A percentile compares a stretch with the other conserved stretches of the same genome.
phyloP scores from a whole-genome alignment of 495 filamentous ascomycete genomes.

The Haplographium delicatum region DNA sequence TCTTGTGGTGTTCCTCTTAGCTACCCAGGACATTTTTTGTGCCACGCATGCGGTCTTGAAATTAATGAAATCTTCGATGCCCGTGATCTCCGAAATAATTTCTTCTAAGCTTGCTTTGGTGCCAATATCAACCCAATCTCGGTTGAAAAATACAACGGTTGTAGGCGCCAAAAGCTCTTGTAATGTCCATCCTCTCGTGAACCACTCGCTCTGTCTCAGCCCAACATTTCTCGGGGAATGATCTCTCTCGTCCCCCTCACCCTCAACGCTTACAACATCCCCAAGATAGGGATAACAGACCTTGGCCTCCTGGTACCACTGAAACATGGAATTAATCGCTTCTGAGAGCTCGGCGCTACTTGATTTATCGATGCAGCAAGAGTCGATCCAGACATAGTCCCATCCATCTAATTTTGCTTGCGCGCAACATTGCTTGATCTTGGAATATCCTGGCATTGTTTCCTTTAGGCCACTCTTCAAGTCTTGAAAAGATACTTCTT shows the following conservation, averaged over 20 bases:
- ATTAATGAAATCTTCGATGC: not conserved
- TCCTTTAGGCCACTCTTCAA: too few species aligned
- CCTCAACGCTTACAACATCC: too few species aligned
- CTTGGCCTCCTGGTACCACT: too few species aligned
- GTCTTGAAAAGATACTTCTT: too few species aligned
- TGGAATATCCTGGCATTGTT: too few species aligned
- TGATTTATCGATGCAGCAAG: too few species aligned
- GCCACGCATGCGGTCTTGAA: constrained; percentile 8
- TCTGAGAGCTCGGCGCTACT: too few species aligned
- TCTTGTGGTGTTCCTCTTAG: constrained; percentile 22
- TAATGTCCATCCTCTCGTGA: constrained; percentile 28
- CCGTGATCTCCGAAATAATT: not conserved
- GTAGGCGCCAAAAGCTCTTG: constrained; percentile 30
- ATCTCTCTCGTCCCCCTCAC: not conserved
- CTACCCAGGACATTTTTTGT: constrained; percentile 27
- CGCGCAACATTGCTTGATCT: too few species aligned
- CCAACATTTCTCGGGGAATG: not conserved
- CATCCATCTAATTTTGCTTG: too few species aligned
- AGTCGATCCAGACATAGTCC: too few species aligned
- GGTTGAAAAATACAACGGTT: constrained; percentile 2
- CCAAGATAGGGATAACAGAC: too few species aligned
- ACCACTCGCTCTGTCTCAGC: not conserved
- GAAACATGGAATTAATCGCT: too few species aligned
- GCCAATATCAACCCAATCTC: not conserved
- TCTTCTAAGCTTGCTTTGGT: not conserved